A percentile compares a stretch with the other conserved stretches of the same genome.
These are phyloP conservation scores for Coprinellus micaceus DNA, from an alignment of 768 basidiomycete species.

Conservation along the genomic window DNA sequence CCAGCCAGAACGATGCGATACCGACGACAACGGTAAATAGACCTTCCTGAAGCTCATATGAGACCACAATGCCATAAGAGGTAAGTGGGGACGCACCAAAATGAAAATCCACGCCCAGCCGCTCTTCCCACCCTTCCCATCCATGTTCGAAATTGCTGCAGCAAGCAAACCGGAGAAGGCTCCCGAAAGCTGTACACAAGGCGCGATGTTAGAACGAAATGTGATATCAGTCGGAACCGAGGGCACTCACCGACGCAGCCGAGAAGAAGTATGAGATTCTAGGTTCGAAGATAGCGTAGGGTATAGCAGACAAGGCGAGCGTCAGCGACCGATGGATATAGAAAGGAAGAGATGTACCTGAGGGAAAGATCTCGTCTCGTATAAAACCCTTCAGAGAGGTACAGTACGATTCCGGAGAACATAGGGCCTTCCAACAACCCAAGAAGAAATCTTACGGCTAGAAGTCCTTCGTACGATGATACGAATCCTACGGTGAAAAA, in stretches of 20 bases:
- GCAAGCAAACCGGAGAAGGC: conserved; percentile 66
- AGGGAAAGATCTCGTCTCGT: conserved; percentile 31
- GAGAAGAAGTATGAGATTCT: conserved; percentile 42
- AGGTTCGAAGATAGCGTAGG: neutral
- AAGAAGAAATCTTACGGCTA: conserved; percentile 48
- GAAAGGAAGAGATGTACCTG: conserved; percentile 18
- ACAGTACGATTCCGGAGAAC: conserved; percentile 40
- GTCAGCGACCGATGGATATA: too few species aligned
- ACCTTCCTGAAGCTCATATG: conserved; percentile 32
- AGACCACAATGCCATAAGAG: neutral
- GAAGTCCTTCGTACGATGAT: conserved; percentile 41
- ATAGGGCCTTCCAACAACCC: conserved; percentile 49
- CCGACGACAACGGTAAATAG: conserved; percentile 50
- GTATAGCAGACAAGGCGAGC: neutral
- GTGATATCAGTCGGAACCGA: too few species aligned
- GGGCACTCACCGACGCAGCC: conserved; percentile 33
- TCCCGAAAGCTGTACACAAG: conserved; percentile 38
- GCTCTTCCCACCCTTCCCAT: conserved; percentile 44
- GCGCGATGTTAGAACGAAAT: too few species aligned
- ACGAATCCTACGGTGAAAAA: conserved; percentile 35
- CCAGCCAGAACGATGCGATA: conserved; percentile 35
- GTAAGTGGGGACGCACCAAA: conserved; percentile 15
- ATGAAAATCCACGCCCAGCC: conserved; percentile 49
- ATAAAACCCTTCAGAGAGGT: conserved; percentile 36
- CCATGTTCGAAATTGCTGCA: conserved; percentile 54